These are phyloP conservation scores for Kazachstania bromeliacearum DNA, from an alignment of 805 yeast genomes.

Conservation along the genomic window DNA sequence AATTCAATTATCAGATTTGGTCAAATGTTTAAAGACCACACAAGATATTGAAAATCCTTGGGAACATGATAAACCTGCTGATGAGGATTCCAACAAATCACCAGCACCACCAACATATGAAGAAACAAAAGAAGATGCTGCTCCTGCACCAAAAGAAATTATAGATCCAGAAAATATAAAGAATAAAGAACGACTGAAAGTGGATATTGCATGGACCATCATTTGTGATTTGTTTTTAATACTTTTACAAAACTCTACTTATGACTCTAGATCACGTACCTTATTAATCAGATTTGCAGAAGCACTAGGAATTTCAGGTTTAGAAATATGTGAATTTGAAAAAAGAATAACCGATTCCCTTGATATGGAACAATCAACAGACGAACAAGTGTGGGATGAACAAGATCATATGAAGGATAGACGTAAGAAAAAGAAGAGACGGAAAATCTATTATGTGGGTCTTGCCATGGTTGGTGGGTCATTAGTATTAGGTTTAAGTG, in stretches of 20 bases:
- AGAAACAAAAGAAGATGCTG: background rate
- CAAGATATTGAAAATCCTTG: slow-evolving; percentile 45
- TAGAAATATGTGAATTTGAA: slow-evolving; percentile 83
- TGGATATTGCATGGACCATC: slow-evolving; percentile 88
- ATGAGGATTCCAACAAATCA: background rate
- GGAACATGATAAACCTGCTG: slow-evolving; percentile 9
- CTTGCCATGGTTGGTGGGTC: slow-evolving; percentile 96
- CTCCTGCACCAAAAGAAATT: slow-evolving; percentile 9
- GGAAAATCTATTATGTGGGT: slow-evolving; percentile 78
- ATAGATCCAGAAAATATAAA: slow-evolving; percentile 29
- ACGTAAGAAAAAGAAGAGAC: slow-evolving; percentile 53
- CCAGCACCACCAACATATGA: background rate
- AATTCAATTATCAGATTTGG: slow-evolving; percentile 60
- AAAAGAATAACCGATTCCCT: slow-evolving; percentile 81
- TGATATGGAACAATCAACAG: slow-evolving; percentile 77
- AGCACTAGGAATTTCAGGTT: slow-evolving; percentile 43
- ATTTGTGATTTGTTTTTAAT: slow-evolving; percentile 82
- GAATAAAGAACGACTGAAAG: slow-evolving; percentile 36
- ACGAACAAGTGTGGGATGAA: slow-evolving; percentile 65
- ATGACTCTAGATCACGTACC: slow-evolving; percentile 82
- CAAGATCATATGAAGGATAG: slow-evolving; percentile 57
- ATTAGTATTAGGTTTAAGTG: slow-evolving; percentile 85
- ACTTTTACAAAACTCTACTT: slow-evolving; percentile 71
- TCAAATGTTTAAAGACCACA: slow-evolving; percentile 47
- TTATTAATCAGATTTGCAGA: slow-evolving; percentile 62